Evolutionary conservation across 352 stramenopile species (phyloP).

Genomic region (Pythium inflatum): DNA sequence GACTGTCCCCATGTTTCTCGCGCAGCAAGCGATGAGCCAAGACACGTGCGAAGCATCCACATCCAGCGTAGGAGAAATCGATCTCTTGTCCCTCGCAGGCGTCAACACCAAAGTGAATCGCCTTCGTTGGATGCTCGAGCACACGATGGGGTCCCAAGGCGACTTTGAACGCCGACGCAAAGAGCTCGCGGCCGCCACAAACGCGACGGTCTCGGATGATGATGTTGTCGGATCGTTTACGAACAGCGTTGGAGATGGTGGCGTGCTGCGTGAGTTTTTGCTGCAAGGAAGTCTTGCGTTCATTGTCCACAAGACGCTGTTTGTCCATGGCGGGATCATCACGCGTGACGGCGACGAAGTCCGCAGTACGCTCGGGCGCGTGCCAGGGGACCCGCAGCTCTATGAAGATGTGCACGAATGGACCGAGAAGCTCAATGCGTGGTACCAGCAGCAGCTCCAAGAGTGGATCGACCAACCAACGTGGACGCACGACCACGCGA

Average conservation of each 20-base stretch:
- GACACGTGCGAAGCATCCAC: not conserved
- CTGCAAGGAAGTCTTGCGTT: constrained; percentile 78
- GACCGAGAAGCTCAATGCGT: constrained; percentile 80
- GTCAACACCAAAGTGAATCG: constrained; percentile 83
- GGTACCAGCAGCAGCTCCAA: constrained; percentile 73
- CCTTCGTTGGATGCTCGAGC: constrained; percentile 89
- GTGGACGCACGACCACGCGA: constrained; percentile 63
- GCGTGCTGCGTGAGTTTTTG: constrained; percentile 88
- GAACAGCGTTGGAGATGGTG: constrained; percentile 67
- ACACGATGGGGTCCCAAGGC: constrained; percentile 90
- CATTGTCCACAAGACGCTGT: constrained; percentile 86
- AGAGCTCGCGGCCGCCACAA: constrained; percentile 52
- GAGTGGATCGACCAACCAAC: constrained; percentile 80
- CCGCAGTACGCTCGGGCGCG: constrained; percentile 65
- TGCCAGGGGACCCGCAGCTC: constrained; percentile 58
- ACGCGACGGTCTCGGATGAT: constrained; percentile 61
- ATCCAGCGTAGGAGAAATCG: not conserved
- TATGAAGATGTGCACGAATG: constrained; percentile 49
- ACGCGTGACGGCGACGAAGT: constrained; percentile 38
- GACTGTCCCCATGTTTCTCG: constrained; percentile 57
- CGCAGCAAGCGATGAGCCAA: constrained; percentile 24
- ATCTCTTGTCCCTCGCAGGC: constrained; percentile 26
- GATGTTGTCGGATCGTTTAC: constrained; percentile 81
- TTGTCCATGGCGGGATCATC: constrained; percentile 92
- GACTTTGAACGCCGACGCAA: constrained; percentile 88